Evolutionary conservation across 2,329 filamentous ascomycete genomes (phyloP), one percentile per base, ranked within the genome.

Genomic region (Aspergillus ustus): DNA sequence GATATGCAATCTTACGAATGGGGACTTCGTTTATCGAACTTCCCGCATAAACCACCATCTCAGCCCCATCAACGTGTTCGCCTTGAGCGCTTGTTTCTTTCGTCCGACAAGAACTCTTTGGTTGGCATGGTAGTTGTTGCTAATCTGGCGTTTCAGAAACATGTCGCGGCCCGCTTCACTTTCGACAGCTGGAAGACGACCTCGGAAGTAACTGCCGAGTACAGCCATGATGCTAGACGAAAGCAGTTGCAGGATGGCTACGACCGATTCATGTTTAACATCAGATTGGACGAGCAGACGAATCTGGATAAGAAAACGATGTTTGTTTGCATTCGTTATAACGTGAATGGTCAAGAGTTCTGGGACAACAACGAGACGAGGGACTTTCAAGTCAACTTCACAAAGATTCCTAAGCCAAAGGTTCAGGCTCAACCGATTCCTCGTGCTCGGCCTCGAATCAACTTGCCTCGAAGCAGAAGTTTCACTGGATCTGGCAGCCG

Each of bases 171-270:
- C 75, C 88, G 95, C 54, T 99, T 99, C 77, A 99, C 95, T 0
- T 85, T 97, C 51, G 95, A 99, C 77, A 95, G 96, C 80, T 99
- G 95, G 95, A 97, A 96, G 84, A 99, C 95, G 0, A 96, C 93
- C 0, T 99, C 95, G 0, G 95, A 99, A 75, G 91, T 98, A 1
- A 84, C 85, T 43, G 94, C 92, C n/a, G 93, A 97, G 70, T 99
- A 87, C 80, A 89, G 89, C 74, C 87, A 91, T 64, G 91, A 95
- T 78, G 85, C 94, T 50, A 87, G 88, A 48, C 87, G 87, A 29
- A 86, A 86, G 67, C 86, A 90, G 46, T 62, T 67, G 13, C 80
- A 86, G 22, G 84, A 90, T 68, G 88, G 89, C 52, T 89, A 90
- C 69, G 95, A 99, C 75, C 87, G 92, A 44, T 99, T 99, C 81